Evolutionary conservation across 176 grass and related monocot genomes (phyloP).

Genomic region (Melocanna baccifera): DNA sequence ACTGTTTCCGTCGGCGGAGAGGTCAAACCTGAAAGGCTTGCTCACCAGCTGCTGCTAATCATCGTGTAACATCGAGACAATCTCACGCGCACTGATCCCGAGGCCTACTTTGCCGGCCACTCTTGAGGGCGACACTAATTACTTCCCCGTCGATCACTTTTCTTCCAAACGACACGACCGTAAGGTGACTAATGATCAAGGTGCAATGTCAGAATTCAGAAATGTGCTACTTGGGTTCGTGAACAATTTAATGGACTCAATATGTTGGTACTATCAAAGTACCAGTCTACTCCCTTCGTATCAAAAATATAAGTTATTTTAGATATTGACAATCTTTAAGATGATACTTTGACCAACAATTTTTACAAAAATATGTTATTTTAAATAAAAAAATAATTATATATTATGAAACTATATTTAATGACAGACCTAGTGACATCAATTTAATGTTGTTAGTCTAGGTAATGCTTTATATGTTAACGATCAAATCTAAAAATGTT

Average conservation of each 20-base stretch:
- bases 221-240: not conserved
- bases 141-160: slow-evolving; percentile 24
- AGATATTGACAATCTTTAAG: too few relatives aligned
- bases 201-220: slow-evolving; percentile 5
- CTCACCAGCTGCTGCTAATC: slow-evolving; percentile 17
- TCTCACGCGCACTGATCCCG: slow-evolving; percentile 45
- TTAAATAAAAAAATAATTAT: too few relatives aligned
- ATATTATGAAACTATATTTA: too few relatives aligned
- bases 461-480: too few relatives aligned
- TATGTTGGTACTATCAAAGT: not conserved
- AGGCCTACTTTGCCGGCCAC: slow-evolving; percentile 11
- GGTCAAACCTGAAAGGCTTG: slow-evolving; percentile 21
- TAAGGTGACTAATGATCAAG: not conserved
- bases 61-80: slow-evolving; percentile 21
- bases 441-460: too few relatives aligned
- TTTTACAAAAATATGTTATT: too few relatives aligned
- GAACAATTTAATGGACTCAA: not conserved
- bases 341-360: too few relatives aligned
- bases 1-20: not conserved
- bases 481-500: too few relatives aligned
- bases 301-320: too few relatives aligned
- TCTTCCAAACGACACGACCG: slow-evolving; percentile 18
- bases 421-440: too few relatives aligned
- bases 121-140: slow-evolving; percentile 23
- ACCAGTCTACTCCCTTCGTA: too few relatives aligned